Evolutionary conservation across 1,139 yeast genomes (phyloP), one percentile per base, ranked within the genome.

Genomic region (Scheffersomyces segobiensis): DNA sequence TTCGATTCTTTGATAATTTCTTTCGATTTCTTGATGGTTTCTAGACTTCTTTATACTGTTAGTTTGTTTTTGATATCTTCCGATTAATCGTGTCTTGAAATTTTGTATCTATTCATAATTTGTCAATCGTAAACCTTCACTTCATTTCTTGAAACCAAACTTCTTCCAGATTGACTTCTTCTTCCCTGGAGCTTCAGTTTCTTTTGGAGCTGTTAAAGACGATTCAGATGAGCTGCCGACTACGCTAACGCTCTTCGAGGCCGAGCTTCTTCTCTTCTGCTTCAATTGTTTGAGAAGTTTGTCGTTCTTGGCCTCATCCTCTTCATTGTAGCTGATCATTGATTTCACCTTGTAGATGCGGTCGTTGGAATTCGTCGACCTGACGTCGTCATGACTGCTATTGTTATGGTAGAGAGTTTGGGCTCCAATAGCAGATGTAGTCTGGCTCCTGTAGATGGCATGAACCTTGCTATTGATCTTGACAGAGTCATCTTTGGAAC

Each of bases 301-400:
- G 63, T 62, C 74, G 66, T 62, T 74, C 68, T 63, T 74, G 56
- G 60, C 62, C 54, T 69, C 72, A 17, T 66, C 70, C 42, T 60
- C 67, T 17, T 67, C 78, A 55, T 71, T 71, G 60, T 75, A 73
- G 52, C 77, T 64, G 53, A 64, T 60, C 62, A 79, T 63, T 46
- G 81, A 77, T 57, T 74, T 75, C n/a, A 80, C 83, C 62, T 78
- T 77, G 69, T 79, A 79, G 53, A 77, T 71, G 14, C 66, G 62
- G n/a, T 63, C 69, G 18, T 53, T 59, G 17, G 56, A 42, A 18
- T 53, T 21, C 12, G 21, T 48, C n/a, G 50, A 48, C 4, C 24
- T 48, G 26, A 48, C 50, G 10, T 48, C 50, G 17, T 48, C 50
- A n/a, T 48, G 50, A 48, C 50, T 48, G 50, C 14, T 20, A 48